These are phyloP conservation scores for Curvularia hawaiiensis DNA, from an alignment of 2,329 filamentous ascomycete species.

Conservation along the genomic window DNA sequence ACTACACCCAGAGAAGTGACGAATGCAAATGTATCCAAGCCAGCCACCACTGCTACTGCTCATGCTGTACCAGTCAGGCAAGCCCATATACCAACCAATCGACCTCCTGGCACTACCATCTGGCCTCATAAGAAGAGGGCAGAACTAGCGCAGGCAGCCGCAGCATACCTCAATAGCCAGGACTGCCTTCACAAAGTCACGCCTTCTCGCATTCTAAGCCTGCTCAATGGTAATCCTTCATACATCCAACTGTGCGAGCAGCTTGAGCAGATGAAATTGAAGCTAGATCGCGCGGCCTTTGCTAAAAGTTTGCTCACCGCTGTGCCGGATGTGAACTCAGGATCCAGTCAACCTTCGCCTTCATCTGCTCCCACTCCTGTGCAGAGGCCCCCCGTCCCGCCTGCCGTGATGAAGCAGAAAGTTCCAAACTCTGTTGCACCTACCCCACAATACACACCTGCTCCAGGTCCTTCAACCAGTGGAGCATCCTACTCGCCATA, in stretches of 20 bases:
- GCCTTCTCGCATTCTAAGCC: slow-evolving; percentile 49
- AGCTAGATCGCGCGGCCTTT: slow-evolving; percentile 58
- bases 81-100: slow-evolving; percentile 11
- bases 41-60: slow-evolving; percentile 5
- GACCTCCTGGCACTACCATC: slow-evolving; percentile 44
- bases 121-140: slow-evolving; percentile 60
- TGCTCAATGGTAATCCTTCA: slow-evolving; percentile 60
- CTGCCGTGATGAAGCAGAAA: slow-evolving; percentile 30
- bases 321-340: slow-evolving; percentile 50
- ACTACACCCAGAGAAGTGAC: slow-evolving; percentile 24
- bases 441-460: slow-evolving; percentile 12
- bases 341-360: slow-evolving; percentile 25
- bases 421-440: slow-evolving; percentile 24
- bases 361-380: slow-evolving; percentile 17
- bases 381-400: slow-evolving; percentile 23
- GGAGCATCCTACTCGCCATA: slow-evolving; percentile 23
- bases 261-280: slow-evolving; percentile 56
- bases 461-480: slow-evolving; percentile 20
- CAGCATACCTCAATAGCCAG: slow-evolving; percentile 52
- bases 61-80: slow-evolving; percentile 12
- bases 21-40: slow-evolving; percentile 10
- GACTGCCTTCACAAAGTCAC: slow-evolving; percentile 51
- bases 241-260: slow-evolving; percentile 62
- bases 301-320: slow-evolving; percentile 57
- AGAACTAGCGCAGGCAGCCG: slow-evolving; percentile 56